Base-by-base conservation (phyloP, 768 basidiomycete genomes). In the Termitomyces sp. region DNA sequence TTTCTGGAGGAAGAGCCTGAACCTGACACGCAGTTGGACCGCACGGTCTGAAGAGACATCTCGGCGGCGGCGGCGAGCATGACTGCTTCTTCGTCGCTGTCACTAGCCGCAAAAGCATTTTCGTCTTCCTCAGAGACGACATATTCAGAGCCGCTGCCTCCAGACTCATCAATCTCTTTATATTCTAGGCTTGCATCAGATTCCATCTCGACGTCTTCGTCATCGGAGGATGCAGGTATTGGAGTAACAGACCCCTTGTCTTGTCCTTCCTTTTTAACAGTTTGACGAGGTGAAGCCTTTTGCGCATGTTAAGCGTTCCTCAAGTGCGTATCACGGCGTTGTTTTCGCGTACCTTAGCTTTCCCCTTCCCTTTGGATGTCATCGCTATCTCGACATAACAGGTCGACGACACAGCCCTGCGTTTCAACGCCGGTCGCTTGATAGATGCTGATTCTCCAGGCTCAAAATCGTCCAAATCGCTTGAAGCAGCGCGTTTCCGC, bases 131-230 rank as follows among this genome's bases (percentile, higher is more conserved):
- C 76, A 3, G 77, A 76, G 2, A 57, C 72, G 41, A 79, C 72
- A 60, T 85, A 88, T 55, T 86, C 86, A 40, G 88, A 88, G 27
- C 76, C 84, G 65, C 78, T 82, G 53, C 74, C 78, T 30, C 78
- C 79, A 17, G 79, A 83, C 56, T 86, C 85, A 11, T 75, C 72
- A 27, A 77, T 46, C 21, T 68, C 61, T 42, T 77, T 70, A 57
- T 72, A 76, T 39, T 77, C 76, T 39, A 73, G 63, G 19, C 70
- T 75, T 42, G 71, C 69, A 19, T 78, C 73, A 37, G 72, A 73
- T 25, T 63, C 64, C 23, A 66, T 34, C 7, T 56, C 52, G 2
- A 64, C 65, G n/a, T 64, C 69, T 3, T 75, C 73, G n/a, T 64
- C 67, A 39, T 69, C 70, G 45, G 70, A 65, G n/a, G 60, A 61